Percentiles rank a stretch among this genome's conserved stretches.
These are phyloP conservation scores for Wickerhamiella sorbophila DNA, from an alignment of 805 yeast species.

Conservation along the genomic window DNA sequence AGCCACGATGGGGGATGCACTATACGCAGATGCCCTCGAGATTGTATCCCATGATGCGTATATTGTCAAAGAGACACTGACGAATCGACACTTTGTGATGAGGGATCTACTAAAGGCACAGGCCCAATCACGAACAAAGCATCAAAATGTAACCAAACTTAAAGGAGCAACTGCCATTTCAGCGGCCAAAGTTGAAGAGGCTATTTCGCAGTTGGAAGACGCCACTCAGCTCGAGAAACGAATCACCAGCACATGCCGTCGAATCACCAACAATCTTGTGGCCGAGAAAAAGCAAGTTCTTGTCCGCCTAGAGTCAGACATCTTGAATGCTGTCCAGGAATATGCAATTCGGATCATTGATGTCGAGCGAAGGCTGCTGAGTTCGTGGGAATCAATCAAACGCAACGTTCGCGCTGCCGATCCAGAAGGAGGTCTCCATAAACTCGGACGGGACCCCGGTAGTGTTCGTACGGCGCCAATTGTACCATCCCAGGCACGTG, in stretches of 20 bases:
- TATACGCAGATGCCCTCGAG: conserved; percentile 61
- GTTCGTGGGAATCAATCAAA: conserved; percentile 56
- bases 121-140: conserved; percentile 52
- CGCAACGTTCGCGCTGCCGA: conserved; percentile 63
- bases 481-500: conserved; percentile 33
- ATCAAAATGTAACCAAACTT: conserved; percentile 51
- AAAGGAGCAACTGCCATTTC: conserved; percentile 63
- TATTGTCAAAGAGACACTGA: conserved; percentile 79
- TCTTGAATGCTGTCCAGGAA: conserved; percentile 40
- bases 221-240: conserved; percentile 67
- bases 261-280: conserved; percentile 76
- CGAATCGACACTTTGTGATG: conserved; percentile 86
- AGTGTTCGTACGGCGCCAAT: conserved; percentile 25
- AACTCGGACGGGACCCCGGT: conserved; percentile 62
- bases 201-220: conserved; percentile 60
- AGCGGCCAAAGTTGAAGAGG: conserved; percentile 83
- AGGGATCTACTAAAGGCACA: conserved; percentile 75
- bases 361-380: conserved; percentile 67
- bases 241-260: conserved; percentile 58
- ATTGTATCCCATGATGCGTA: conserved; percentile 61
- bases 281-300: conserved; percentile 53
- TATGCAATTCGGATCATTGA: conserved; percentile 63
- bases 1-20: conserved; percentile 56
- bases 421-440: conserved; percentile 61
- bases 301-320: conserved; percentile 39